A percentile compares a stretch with the other conserved stretches of the same genome.
phyloP scores from a whole-genome alignment of 768 basidiomycete genomes.

The Leucosporidium scottii region DNA sequence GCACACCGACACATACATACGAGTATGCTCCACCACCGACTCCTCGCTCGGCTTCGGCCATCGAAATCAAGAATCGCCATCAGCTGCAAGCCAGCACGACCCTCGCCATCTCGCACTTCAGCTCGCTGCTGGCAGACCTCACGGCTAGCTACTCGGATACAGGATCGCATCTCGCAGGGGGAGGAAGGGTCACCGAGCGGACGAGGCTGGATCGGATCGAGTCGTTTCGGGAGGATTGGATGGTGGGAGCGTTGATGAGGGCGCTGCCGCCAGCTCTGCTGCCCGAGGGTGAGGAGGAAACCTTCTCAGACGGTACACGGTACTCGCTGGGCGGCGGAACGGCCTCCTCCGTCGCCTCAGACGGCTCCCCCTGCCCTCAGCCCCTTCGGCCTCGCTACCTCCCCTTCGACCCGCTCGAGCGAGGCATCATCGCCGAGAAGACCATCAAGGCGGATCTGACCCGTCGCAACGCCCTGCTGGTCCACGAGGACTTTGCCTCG shows the following conservation, averaged over 20 bases:
- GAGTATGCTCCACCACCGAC: background rate
- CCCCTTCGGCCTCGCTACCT: background rate
- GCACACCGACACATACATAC: background rate
- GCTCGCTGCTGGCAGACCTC: constrained; percentile 15
- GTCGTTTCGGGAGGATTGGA: constrained; percentile 11
- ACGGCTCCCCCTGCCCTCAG: background rate
- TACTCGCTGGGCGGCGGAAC: constrained; percentile 4
- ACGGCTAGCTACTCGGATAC: background rate
- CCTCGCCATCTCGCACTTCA: constrained; percentile 11
- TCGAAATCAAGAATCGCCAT: constrained; percentile 8
- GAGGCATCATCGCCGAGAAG: constrained; percentile 20
- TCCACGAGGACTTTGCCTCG: constrained; percentile 6
- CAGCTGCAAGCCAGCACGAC: background rate
- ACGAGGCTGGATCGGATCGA: constrained; percentile 12
- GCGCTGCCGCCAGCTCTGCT: background rate
- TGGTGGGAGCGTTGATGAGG: constrained; percentile 6
- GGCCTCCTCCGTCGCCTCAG: background rate
- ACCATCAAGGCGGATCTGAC: constrained; percentile 14
- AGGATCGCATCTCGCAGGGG: background rate
- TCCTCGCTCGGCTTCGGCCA: background rate
- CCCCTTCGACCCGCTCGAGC: constrained; percentile 4
- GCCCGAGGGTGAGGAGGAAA: background rate
- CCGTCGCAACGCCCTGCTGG: background rate
- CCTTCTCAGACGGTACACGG: constrained; percentile 7
- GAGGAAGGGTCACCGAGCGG: background rate